These are phyloP conservation scores for Prosopis cineraria DNA, from an alignment of 306 rosid species.

Conservation along the genomic window DNA sequence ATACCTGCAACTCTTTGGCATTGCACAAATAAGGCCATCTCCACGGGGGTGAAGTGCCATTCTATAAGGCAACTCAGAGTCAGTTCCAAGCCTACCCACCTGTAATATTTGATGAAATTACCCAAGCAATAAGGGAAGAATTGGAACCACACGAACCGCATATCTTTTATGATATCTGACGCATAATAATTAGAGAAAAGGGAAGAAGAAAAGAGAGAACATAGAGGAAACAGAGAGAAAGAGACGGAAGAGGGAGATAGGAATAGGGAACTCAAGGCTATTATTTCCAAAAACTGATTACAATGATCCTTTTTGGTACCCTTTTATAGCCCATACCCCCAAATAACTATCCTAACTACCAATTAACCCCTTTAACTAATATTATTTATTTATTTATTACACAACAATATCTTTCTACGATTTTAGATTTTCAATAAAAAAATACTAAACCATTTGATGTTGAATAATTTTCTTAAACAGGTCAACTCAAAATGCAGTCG, in stretches of 20 bases:
- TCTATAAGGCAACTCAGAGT: constrained; percentile 82
- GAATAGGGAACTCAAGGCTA: no score
- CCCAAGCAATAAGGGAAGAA: constrained; percentile 24
- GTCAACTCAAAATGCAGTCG: neutral
- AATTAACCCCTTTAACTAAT: no score
- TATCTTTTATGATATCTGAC: no score
- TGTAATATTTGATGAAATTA: constrained; percentile 40
- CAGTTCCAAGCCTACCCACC: constrained; percentile 65
- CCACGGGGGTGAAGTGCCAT: constrained; percentile 79
- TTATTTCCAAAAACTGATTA: no score
- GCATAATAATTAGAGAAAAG: no score
- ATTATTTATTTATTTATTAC: no score
- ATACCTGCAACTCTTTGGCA: constrained; percentile 77
- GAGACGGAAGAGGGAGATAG: no score
- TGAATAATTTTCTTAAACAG: constrained; percentile 5
- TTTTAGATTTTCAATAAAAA: neutral
- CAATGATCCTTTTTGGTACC: no score
- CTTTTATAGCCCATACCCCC: no score
- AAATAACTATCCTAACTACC: no score
- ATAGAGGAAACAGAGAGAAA: no score
- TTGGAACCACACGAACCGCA: neutral
- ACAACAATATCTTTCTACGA: neutral
- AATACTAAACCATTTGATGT: neutral
- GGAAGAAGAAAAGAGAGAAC: no score
- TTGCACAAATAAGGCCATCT: constrained; percentile 79